Evolutionary conservation across 495 filamentous ascomycete species (phyloP).

Genomic region (Cetradonia linearis): DNA sequence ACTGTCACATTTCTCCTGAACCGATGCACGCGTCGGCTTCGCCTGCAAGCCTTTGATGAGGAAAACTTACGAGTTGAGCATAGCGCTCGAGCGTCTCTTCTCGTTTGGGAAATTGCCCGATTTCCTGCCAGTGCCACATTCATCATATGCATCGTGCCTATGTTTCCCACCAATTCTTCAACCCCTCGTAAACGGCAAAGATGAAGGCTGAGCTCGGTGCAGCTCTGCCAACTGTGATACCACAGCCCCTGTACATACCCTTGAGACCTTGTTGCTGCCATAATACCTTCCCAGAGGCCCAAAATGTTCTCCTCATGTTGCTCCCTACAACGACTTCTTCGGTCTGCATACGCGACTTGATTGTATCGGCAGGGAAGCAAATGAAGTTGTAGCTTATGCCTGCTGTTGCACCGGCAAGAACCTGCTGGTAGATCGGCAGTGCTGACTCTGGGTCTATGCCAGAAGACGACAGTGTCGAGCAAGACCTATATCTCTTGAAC

Average conservation of each 20-base stretch:
- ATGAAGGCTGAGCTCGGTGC: conserved; percentile 96
- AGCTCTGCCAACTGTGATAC: conserved; percentile 77
- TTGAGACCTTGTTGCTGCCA: conserved; percentile 74
- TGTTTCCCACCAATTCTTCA: conserved; percentile 56
- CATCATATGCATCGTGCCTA: not conserved
- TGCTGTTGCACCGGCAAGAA: conserved; percentile 78
- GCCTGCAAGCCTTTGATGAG: not conserved
- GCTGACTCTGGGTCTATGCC: conserved; percentile 17
- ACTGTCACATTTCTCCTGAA: conserved; percentile 1
- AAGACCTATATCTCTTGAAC: conserved; percentile 42
- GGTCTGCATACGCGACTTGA: conserved; percentile 95
- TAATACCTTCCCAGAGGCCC: conserved; percentile 52
- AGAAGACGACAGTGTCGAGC: conserved; percentile 9
- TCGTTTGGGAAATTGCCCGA: not conserved
- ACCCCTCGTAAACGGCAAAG: conserved; percentile 80
- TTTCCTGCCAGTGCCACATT: not conserved
- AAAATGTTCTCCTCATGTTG: conserved; percentile 49
- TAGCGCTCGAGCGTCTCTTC: conserved; percentile 1
- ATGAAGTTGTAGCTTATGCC: conserved; percentile 93
- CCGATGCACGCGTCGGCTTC: not conserved
- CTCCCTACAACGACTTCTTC: conserved; percentile 48
- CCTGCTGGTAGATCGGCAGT: conserved; percentile 66
- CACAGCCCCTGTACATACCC: conserved; percentile 87
- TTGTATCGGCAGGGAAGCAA: conserved; percentile 93
- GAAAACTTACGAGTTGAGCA: not conserved